Base-by-base conservation (phyloP, 768 basidiomycete genomes). In the Sarcomyxa edulis region DNA sequence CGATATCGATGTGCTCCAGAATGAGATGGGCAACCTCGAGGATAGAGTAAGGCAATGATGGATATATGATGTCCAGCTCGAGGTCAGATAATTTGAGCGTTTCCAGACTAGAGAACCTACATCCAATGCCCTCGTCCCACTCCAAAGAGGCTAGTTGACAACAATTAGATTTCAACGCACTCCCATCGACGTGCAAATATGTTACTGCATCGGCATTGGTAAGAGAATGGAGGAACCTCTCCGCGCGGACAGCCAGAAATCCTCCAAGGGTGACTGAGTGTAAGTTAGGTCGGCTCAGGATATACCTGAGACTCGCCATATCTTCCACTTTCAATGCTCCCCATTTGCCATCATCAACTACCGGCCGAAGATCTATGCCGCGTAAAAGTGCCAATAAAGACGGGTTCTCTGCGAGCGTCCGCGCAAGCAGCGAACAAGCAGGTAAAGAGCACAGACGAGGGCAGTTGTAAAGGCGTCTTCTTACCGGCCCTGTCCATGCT, bases 71-170 rank as follows among this genome's bases (percentile, higher is more conserved):
- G 35, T 68, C 64, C 31, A 77, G 62, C 32, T 70, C 63, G 16
- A 74, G 47, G 42, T 65, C 49, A 23, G 63, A 64, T 21, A 78
- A 54, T 24, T 59, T 60, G 39, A 80, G 60, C 28, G 49, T 61
- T 44, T 52, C 56, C 21, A 78, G 62, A 39, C 52, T 61, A 7
- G 64, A 55, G 45, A 78, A 76, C 31, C 58, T 62, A 53, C 62
- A 65, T 2, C 64, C 59, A n/a, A 75, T 51, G 25, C 54, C 55
- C 36, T 76, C 72, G 47, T 76, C 72, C 75, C 76, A 78, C 45
- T 70, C 68, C 46, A 80, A 50, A 12, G 72, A 72, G 1, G 71
- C 46, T n/a, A 37, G 37, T n/a, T 28, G 59, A 18, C 44, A 52
- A 12, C 45, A 35, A n/a, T n/a, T n/a, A n/a, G n/a, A n/a, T 35